Evolutionary conservation across 75 land plant species (phyloP), one percentile per base, ranked within the genome.

Genomic region (Cupressus sempervirens): DNA sequence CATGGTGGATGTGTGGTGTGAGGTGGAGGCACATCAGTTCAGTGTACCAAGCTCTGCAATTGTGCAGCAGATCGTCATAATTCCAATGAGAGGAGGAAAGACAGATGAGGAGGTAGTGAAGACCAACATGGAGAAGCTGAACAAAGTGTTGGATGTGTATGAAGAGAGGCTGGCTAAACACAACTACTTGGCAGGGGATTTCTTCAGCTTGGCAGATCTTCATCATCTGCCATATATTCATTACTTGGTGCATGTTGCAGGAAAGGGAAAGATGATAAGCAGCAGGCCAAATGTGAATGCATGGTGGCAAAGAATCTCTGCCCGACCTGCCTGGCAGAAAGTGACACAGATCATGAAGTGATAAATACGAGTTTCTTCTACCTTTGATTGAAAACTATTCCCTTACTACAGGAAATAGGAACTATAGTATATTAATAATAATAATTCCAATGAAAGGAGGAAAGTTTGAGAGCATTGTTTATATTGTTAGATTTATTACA

Each of bases 111-210:
- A 41, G 38, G 68, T 85, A 18, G 88, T 89, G 46, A 53, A 48
- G 32, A 87, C 18, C 29, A 83, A 87, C 35, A 7, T 85, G n/a
- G 87, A 54, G 54, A 29, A 48, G 50, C 10, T 48, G 10, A 48
- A 12, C 50, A 48, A 9, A 43, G 93, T 92, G 34, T 87, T 92
- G 48, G 93, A 92, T 50, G 83, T 92, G 23, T 92, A 92, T 67
- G 93, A 92, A 82, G 88, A 70, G 7, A 72, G 70, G 73, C 86
- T 93, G 56, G 70, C 88, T 41, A 84, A 85, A 72, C 81, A 54
- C 62, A 86, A 93, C 80, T 93, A 89, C 85, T 32, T 93, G 58
- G 94, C 94, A 1, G 94, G 94, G 2, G 88, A 89, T 62, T 89
- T 88, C 74, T 89, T 83, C 87, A 88, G 87, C 84, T 43, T 93